A percentile compares a stretch with the other conserved stretches of the same genome.
phyloP scores from a whole-genome alignment of 305 asterid genomes.

The Fraxinus greggii region DNA sequence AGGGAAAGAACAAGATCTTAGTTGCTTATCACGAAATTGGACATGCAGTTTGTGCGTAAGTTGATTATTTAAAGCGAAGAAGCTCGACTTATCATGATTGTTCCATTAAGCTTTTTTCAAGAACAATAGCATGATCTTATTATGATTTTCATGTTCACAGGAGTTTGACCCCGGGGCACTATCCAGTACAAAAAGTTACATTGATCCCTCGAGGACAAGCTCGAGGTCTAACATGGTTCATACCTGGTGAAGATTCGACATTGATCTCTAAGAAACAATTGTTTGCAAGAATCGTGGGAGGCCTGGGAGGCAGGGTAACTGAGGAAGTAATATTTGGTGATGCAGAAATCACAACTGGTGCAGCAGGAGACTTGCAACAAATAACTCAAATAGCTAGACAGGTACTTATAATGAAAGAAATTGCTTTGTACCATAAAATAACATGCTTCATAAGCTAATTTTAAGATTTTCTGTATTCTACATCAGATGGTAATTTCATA shows the following conservation, averaged over 20 bases:
- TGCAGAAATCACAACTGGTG: conserved; percentile 71
- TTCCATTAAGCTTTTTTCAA: neutral
- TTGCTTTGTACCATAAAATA: neutral
- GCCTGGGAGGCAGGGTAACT: conserved; percentile 72
- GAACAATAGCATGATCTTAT: neutral
- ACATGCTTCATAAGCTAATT: neutral
- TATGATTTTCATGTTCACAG: conserved; percentile 26
- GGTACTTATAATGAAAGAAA: conserved; percentile 24
- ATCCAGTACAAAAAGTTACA: conserved; percentile 68
- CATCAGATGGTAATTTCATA: conserved; percentile 55
- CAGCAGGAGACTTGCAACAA: conserved; percentile 70
- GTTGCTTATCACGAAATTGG: conserved; percentile 72
- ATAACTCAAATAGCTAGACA: conserved; percentile 59
- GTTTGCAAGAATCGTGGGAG: conserved; percentile 69
- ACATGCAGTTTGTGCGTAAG: conserved; percentile 69
- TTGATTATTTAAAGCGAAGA: neutral
- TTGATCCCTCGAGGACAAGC: conserved; percentile 79
- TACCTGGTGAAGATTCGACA: conserved; percentile 58
- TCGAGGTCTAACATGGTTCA: conserved; percentile 67
- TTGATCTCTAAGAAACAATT: conserved; percentile 55
- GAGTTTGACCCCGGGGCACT: conserved; percentile 62
- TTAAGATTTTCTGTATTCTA: neutral
- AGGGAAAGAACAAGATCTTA: conserved; percentile 63
- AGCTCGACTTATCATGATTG: neutral
- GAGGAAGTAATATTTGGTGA: conserved; percentile 76